Base-by-base conservation (phyloP, 305 asterid genomes). In the Fraxinus paxiana region DNA sequence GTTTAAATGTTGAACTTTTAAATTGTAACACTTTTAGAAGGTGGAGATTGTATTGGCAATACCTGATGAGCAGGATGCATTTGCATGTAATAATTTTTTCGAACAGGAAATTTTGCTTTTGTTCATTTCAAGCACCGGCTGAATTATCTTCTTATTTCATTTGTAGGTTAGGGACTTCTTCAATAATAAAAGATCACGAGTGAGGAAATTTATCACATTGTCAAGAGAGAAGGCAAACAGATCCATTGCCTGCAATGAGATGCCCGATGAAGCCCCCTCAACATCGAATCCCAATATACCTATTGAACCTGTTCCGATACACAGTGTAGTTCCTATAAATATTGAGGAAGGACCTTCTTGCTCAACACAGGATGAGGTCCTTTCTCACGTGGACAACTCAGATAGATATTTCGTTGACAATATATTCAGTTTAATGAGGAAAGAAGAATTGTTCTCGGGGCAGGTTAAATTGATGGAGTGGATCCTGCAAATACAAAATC, bases 151-250 rank as follows among this genome's bases (percentile, higher is more conserved):
- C 48, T 18, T 13, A 8, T 78, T 20, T 73, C 54, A n/a, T 83
- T 79, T 81, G 80, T 82, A 96, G 99, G 97, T 94, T 77, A 92
- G 97, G 43, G 98, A 92, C 69, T 96, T 96, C 82, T 96, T 96
- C 71, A 79, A 86, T 74, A 88, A 88, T 81, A 97, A 92, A 85
- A 90, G 96, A 70, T 71, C 98, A 78, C 91, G 97, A 83, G 96
- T 96, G 85, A 92, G 97, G 87, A 96, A 89, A 84, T 86, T 89
- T 83, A 88, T 89, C 75, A 89, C 93, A 79, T 81, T 91, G 83
- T 90, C 97, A 56, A 87, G 84, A 80, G 98, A 92, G 85, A 94
- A 87, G 84, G 87, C 88, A 75, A 86, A 77, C 87, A 80, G 79
- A 85, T 84, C 91, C 81, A 70, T 83, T 85, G 85, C 87, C 77